Evolutionary conservation across 202 grass and related monocot genomes (phyloP).

Genomic region (Thinopyrum obtusiflorum): DNA sequence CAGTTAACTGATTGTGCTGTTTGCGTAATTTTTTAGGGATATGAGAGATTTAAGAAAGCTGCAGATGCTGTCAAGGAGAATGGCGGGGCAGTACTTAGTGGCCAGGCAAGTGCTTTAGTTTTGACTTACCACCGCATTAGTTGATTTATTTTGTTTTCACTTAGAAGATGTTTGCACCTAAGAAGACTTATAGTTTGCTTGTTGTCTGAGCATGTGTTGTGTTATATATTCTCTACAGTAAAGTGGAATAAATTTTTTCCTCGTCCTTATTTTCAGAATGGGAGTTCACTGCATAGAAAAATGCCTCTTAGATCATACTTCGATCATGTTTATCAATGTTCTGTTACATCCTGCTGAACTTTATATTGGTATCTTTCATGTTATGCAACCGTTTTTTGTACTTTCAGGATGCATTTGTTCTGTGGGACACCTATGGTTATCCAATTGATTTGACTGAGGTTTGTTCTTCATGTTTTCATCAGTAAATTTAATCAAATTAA

Average conservation of each 20-base stretch:
- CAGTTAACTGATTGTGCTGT: neutral
- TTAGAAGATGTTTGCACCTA: slow-evolving; percentile 10
- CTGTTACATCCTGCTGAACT: neutral
- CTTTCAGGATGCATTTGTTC: slow-evolving; percentile 85
- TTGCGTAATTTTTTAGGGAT: slow-evolving; percentile 57
- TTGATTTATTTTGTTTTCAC: slow-evolving; percentile 9
- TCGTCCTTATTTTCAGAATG: neutral
- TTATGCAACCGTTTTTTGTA: neutral
- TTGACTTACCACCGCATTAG: neutral
- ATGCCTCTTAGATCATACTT: neutral
- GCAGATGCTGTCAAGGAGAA: slow-evolving; percentile 76
- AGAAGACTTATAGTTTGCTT: no score
- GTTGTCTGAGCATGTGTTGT: no score
- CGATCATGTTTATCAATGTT: neutral
- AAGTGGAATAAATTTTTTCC: neutral
- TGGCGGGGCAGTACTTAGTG: slow-evolving; percentile 54
- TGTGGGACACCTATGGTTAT: slow-evolving; percentile 95
- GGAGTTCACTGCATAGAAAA: neutral
- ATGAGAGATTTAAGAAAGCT: slow-evolving; percentile 91
- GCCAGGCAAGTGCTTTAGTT: slow-evolving; percentile 58
- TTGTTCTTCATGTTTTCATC: slow-evolving; percentile 27
- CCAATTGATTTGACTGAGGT: slow-evolving; percentile 98
- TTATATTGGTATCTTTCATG: slow-evolving; percentile 13
- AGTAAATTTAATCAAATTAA: slow-evolving; percentile 56
- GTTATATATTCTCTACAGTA: neutral